Conservation (phyloP, 495 filamentous ascomycete species). For the Lasiosphaeria miniovina region DNA sequence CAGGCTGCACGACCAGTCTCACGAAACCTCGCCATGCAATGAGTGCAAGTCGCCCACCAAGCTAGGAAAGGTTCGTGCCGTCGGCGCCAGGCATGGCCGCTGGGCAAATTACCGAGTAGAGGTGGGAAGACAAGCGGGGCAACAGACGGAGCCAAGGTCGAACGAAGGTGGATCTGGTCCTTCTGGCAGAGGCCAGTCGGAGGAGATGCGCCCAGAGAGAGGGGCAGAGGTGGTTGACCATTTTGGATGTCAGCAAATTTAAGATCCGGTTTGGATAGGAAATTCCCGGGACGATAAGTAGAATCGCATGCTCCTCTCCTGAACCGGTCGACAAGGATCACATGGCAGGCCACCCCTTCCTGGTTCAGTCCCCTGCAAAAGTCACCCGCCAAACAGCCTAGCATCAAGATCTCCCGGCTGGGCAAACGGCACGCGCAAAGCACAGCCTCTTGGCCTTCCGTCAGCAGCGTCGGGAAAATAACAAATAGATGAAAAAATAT, state of each 20-base stretch:
- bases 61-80: no score
- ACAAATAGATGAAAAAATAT: no score
- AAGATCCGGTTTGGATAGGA: background rate
- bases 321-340: background rate
- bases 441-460: background rate
- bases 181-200: no score
- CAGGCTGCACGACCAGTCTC: no score
- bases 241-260: slow-evolving; percentile 2
- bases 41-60: background rate
- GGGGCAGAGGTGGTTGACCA: background rate
- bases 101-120: background rate
- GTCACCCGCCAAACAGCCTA: slow-evolving; percentile 11
- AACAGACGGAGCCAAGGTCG: background rate
- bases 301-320: no score
- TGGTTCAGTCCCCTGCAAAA: slow-evolving; percentile 6
- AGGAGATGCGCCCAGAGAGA: no score
- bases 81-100: background rate
- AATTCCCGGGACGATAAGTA: background rate
- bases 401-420: slow-evolving; percentile 23
- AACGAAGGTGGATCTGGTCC: background rate
- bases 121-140: background rate
- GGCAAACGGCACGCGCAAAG: slow-evolving; percentile 12
- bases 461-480: no score
- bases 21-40: no score
- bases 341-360: background rate